These are phyloP conservation scores for Ballota nigra DNA, from an alignment of 257 asterid genomes.

Conservation along the genomic window DNA sequence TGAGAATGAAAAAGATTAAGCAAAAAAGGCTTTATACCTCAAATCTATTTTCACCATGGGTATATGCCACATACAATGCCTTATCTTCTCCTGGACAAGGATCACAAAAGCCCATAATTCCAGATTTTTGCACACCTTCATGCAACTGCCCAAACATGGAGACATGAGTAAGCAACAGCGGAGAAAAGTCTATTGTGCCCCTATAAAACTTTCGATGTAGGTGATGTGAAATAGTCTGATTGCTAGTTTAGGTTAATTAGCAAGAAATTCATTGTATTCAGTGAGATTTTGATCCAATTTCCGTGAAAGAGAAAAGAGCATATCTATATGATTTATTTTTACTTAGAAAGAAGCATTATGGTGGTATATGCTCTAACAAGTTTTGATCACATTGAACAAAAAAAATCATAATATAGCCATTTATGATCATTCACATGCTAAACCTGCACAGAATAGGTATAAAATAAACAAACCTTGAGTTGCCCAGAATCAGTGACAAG, in stretches of 20 bases:
- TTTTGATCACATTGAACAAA: not conserved
- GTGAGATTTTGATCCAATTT: not conserved
- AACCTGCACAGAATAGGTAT: not conserved
- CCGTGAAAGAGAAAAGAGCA: not conserved
- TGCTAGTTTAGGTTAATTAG: not conserved
- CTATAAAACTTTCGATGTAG: not conserved
- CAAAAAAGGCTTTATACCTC: conserved; percentile 50
- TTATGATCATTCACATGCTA: not conserved
- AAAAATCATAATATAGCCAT: not conserved
- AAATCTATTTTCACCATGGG: conserved; percentile 41
- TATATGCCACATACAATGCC: conserved; percentile 68
- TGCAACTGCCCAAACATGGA: conserved; percentile 62
- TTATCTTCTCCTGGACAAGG: conserved; percentile 92
- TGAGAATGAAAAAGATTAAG: not conserved
- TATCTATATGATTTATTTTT: not conserved
- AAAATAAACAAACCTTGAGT: conserved; percentile 71
- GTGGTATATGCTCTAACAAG: not conserved
- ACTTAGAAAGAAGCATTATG: not conserved
- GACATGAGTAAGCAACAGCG: not conserved
- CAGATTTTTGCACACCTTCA: conserved; percentile 85
- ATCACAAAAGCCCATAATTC: conserved; percentile 99
- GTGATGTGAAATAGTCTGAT: not conserved
- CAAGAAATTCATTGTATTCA: not conserved
- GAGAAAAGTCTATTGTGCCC: not conserved
- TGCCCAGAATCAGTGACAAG: conserved; percentile 77